Percentiles rank a stretch among this genome's conserved stretches.
phyloP scores from a whole-genome alignment of 139 green algal species.

The Chlorella sp. region DNA sequence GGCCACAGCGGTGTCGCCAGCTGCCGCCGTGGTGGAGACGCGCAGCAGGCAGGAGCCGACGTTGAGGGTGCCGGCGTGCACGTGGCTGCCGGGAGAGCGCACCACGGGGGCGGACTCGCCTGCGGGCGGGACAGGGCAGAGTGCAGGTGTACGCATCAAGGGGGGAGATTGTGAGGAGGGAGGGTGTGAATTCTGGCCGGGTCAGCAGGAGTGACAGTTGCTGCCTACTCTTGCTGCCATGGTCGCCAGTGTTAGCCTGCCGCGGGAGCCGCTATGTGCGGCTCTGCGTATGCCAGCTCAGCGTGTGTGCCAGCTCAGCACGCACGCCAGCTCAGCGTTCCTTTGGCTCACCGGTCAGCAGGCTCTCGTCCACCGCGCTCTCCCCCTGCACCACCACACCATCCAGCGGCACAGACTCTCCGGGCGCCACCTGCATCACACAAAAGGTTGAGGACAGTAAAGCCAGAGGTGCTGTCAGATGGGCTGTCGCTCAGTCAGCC shows the following conservation, averaged over 20 bases:
- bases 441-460: no score
- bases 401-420: conserved; percentile 80
- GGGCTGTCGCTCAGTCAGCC: no score
- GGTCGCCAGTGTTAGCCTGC: no score
- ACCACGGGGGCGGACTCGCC: conserved; percentile 56
- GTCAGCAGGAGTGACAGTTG: background rate
- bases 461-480: no score
- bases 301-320: conserved; percentile 27
- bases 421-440: conserved; percentile 44
- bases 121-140: background rate
- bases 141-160: background rate
- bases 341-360: conserved; percentile 69
- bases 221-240: background rate
- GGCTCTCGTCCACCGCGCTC: conserved; percentile 74
- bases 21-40: conserved; percentile 61
- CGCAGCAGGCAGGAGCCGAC: conserved; percentile 50
- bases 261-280: background rate
- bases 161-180: background rate
- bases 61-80: conserved; percentile 73
- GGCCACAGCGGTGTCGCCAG: conserved; percentile 73
- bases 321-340: background rate
- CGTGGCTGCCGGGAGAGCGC: conserved; percentile 56
- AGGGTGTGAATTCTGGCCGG: background rate
- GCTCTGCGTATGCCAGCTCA: background rate
- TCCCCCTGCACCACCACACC: conserved; percentile 67